A percentile compares a stretch with the other conserved stretches of the same genome.
Evolutionary conservation across 1,284 basidiomycete species (phyloP).

Genomic region (Fomitopsis betulina): DNA sequence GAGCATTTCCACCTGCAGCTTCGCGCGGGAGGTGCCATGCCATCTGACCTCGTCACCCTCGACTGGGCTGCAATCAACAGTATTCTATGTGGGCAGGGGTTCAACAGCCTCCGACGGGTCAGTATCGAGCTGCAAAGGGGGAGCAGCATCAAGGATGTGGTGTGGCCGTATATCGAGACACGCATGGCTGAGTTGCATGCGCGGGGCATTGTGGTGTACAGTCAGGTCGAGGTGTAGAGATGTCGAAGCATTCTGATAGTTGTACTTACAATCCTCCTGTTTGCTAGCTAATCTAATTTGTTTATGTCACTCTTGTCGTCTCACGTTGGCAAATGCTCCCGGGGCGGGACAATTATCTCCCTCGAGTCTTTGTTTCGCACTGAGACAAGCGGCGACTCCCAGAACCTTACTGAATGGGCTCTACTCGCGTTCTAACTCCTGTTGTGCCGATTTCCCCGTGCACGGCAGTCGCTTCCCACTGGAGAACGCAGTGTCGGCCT

Average conservation of each 20-base stretch:
- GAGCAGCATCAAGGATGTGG: neutral
- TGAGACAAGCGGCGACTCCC: no score
- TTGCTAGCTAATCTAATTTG: no score
- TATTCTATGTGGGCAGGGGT: conserved; percentile 8
- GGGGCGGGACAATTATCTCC: no score
- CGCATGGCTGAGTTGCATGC: conserved; percentile 6
- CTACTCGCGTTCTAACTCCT: no score
- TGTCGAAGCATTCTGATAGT: no score
- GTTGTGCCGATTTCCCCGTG: no score
- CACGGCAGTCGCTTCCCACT: neutral
- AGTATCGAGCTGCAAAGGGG: conserved; percentile 11
- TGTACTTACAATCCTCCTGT: no score
- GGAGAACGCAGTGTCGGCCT: neutral
- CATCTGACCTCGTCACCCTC: conserved; percentile 6
- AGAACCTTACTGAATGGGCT: no score
- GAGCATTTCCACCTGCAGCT: conserved; percentile 15
- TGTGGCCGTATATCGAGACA: conserved; percentile 6
- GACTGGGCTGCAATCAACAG: conserved; percentile 13
- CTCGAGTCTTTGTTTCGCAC: no score
- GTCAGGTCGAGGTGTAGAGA: neutral
- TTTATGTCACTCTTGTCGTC: no score
- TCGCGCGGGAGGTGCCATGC: conserved; percentile 5
- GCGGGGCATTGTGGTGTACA: conserved; percentile 2
- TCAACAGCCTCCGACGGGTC: conserved; percentile 11
- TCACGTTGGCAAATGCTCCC: no score